Evolutionary conservation across 2,329 filamentous ascomycete species (phyloP).

Genomic region (Tothia fuscella): DNA sequence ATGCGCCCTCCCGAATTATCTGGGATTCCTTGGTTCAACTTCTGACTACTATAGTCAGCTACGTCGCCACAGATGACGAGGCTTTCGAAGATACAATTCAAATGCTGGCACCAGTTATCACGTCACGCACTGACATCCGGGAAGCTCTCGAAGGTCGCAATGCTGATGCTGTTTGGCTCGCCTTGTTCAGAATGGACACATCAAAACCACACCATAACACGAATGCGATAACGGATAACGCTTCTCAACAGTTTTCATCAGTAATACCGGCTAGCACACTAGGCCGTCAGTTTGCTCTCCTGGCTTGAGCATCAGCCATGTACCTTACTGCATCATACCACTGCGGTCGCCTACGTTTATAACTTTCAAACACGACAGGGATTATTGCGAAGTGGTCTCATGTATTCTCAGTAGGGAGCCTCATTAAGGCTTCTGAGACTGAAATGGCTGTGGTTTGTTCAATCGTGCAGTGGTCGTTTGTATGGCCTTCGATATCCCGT

Average conservation of each 20-base stretch:
- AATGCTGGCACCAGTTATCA: constrained; percentile 37
- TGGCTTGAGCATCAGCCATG: constrained; percentile 1
- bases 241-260: not conserved
- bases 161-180: constrained; percentile 66
- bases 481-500: too few relatives aligned
- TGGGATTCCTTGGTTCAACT: constrained; percentile 23
- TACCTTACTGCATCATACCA: too few relatives aligned
- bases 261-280: not conserved
- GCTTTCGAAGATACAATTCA: constrained; percentile 61
- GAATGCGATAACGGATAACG: not conserved
- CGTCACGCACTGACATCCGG: constrained; percentile 34
- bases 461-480: too few relatives aligned
- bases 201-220: not conserved
- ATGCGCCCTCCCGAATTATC: constrained; percentile 4
- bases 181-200: constrained; percentile 21
- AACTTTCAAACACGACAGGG: not conserved
- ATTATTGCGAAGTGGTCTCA: not conserved
- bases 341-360: too few relatives aligned
- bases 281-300: not conserved
- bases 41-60: constrained; percentile 47
- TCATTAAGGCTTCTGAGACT: too few relatives aligned
- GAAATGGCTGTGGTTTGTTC: too few relatives aligned
- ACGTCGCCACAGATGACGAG: constrained; percentile 54
- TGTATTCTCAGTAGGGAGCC: too few relatives aligned
- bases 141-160: constrained; percentile 53